Base-by-base conservation (phyloP, 2,329 filamentous ascomycete genomes). In the Xylaria sp. region DNA sequence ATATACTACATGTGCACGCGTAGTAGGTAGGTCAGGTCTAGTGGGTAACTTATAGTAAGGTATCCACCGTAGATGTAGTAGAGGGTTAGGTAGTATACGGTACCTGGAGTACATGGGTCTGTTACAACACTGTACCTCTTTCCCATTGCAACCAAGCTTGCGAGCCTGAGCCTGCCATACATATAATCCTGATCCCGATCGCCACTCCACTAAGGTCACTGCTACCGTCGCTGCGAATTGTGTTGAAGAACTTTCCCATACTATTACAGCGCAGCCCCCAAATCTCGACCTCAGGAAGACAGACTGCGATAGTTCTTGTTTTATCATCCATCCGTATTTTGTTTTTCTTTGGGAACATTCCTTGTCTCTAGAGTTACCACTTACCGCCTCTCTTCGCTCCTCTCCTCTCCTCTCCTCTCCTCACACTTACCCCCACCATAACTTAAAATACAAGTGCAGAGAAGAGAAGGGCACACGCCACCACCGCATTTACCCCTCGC, bases 121-220 rank as follows among this genome's bases (percentile, higher is more conserved):
- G 40, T 48, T 36, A 58, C 53, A 33, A 36, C 23, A 40, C 46
- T 20, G 26, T 58, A 42, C 54, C 38, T 38, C 31, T 38, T 23
- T 56, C 53, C 53, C 53, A 38, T 56, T 53, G 49, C 49, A 53
- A 33, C 49, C 17, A 53, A 53, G 49, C 49, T 7, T 31, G 20
- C 46, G 49, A 53, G 33, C 53, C 53, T 38, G 53, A 56, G 33
- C 31, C 53, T 13, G 33, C 31, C 31, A 31, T 31, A 53, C 49
- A 51, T 53, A 33, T 53, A 53, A 69, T 64, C 64, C 69, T 70
- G 65, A 68, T 73, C 68, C 67, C 70, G 68, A 73, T 74, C 68
- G 71, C 72, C 71, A 67, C 71, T 65, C 60, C 59, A 48, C 63
- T 46, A 40, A 63, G 51, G 49, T 56, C 40, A 38, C 67, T 20